phyloP scores from a whole-genome alignment of 345 rosid species.

The Pugionium dolabratum region DNA sequence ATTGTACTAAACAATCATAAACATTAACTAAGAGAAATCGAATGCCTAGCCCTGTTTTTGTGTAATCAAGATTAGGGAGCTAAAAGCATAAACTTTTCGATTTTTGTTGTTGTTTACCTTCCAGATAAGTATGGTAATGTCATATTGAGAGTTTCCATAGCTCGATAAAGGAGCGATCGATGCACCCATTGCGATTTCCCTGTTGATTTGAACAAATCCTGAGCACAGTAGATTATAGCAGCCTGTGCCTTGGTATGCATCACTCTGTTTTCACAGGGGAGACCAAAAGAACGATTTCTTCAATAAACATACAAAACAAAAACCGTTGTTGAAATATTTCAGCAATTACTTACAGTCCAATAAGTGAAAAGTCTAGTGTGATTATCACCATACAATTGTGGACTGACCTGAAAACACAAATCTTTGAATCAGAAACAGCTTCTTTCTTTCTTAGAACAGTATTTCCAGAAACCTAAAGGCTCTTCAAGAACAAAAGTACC shows the following conservation, averaged over 20 bases:
- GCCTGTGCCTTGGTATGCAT: constrained; percentile 62
- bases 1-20: too few species aligned
- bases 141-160: constrained; percentile 57
- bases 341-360: constrained; percentile 63
- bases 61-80: too few species aligned
- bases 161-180: constrained; percentile 67
- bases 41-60: neutral
- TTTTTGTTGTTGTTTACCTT: constrained; percentile 47
- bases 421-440: constrained; percentile 13
- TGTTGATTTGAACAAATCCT: constrained; percentile 63
- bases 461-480: neutral
- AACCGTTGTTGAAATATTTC: neutral
- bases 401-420: constrained; percentile 56
- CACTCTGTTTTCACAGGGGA: constrained; percentile 40
- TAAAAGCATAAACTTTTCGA: too few species aligned
- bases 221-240: constrained; percentile 66
- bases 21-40: too few species aligned
- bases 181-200: constrained; percentile 57
- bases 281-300: neutral
- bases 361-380: constrained; percentile 70
- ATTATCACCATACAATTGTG: constrained; percentile 67
- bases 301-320: constrained; percentile 34
- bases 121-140: constrained; percentile 73
- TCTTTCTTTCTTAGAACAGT: too few species aligned
- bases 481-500: constrained; percentile 37